Percentiles rank a stretch among this genome's conserved stretches.
Conservation (phyloP, 1,139 yeast genomes). For the Pichia sp. region DNA sequence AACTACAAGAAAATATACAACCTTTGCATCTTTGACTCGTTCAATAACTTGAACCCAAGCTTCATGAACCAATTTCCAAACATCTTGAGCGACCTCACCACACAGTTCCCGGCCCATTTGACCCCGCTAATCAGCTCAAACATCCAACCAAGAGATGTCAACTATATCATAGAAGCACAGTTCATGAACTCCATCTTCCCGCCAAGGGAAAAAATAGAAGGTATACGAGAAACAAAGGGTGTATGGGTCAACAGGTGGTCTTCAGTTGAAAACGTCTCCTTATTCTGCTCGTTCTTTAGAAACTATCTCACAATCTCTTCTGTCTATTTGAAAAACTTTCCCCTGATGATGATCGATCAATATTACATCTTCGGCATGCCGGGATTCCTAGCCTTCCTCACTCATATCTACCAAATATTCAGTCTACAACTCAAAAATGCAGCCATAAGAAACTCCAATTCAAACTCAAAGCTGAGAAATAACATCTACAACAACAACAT, state of each 20-base stretch:
- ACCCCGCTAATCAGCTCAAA: slow-evolving; percentile 36
- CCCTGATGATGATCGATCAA: slow-evolving; percentile 16
- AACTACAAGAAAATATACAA: slow-evolving; percentile 32
- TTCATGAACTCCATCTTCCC: slow-evolving; percentile 35
- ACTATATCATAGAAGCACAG: slow-evolving; percentile 26
- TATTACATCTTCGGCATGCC: slow-evolving; percentile 29
- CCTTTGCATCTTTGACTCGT: slow-evolving; percentile 16
- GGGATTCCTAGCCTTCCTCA: slow-evolving; percentile 34
- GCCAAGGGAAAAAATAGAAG: slow-evolving; percentile 51
- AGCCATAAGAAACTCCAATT: background rate
- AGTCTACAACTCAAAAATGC: slow-evolving; percentile 23
- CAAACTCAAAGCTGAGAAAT: slow-evolving; percentile 5
- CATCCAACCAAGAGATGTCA: slow-evolving; percentile 26
- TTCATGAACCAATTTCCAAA: slow-evolving; percentile 9
- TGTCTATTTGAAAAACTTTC: slow-evolving; percentile 18
- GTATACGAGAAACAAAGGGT: slow-evolving; percentile 58
- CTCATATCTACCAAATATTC: slow-evolving; percentile 36
- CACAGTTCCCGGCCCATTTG: slow-evolving; percentile 39
- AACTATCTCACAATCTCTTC: slow-evolving; percentile 44
- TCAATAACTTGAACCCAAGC: slow-evolving; percentile 5
- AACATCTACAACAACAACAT: background rate
- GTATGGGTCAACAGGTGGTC: slow-evolving; percentile 70
- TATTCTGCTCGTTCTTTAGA: slow-evolving; percentile 70
- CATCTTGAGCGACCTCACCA: slow-evolving; percentile 18
- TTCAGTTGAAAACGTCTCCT: slow-evolving; percentile 40